Base-by-base conservation (phyloP, 2,329 filamentous ascomycete genomes). In the Aspergillus versicolor region DNA sequence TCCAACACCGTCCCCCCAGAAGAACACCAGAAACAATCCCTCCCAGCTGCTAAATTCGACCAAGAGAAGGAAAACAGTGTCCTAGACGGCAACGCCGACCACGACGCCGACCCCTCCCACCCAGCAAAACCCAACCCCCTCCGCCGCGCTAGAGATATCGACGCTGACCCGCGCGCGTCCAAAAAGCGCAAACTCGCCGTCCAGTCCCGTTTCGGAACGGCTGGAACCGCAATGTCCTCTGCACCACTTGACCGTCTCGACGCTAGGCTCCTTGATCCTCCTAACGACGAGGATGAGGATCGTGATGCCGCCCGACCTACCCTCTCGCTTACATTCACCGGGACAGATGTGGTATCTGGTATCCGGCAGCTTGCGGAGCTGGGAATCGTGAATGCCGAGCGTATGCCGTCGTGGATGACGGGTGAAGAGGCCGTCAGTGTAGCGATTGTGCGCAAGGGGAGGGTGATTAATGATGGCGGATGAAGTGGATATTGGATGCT, bases 391-490 rank as follows among this genome's bases (percentile, higher is more conserved):
- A 86, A 95, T 68, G 88, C 90, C 1, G 82, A 87, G 66, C 84
- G 80, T 54, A 92, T 95, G 88, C 91, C 92, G 0, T 89, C 89
- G 0, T 96, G 91, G 91, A 88, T 96, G 87, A 94, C 91, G 1
- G 92, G 91, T 2, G 91, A 96, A 67, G 89, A 91, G 44, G 89
- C 87, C 0, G 86, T 94, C 5, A 94, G 89, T 52, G 81, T 87
- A 38, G 89, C 90, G 0, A 82, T 85, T 27, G 85, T 95, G 4
- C 82, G 81, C 61, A 73, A 84, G 57, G 90, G 91, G 9, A 65
- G 67, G n/a, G 47, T 72, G 5, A 22, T 58, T 21, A 64, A 56
- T 13, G 59, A 64, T 22, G 51, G 43, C 54, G 61, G 64, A 51
- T 65, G 65, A 56, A 37, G 13, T 9, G 2, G 13, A 7, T 30